Percentiles rank a stretch among this genome's conserved stretches.
These are phyloP conservation scores for Trebouxiophyceae sp. DNA, from an alignment of 163 green algal species.

Conservation along the genomic window DNA sequence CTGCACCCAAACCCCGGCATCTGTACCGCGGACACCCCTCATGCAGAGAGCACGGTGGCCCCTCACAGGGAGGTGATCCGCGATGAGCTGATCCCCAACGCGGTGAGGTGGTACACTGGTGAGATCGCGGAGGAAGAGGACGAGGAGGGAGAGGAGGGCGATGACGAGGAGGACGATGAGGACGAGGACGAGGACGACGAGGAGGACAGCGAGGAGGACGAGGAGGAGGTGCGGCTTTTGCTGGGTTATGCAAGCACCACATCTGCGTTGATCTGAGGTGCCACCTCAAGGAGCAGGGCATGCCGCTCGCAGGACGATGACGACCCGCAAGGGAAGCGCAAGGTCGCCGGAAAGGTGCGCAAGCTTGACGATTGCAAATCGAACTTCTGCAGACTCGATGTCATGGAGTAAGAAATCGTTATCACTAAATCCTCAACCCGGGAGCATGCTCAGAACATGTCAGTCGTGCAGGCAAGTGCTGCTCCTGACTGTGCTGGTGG, in stretches of 20 bases:
- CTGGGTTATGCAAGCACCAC: not conserved
- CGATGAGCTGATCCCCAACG: slow-evolving; percentile 75
- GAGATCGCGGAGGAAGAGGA: slow-evolving; percentile 58
- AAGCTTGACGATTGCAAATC: not conserved
- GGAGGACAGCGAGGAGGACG: slow-evolving; percentile 5
- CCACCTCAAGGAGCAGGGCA: not conserved
- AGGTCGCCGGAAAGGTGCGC: not conserved
- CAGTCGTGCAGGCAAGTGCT: too few species aligned
- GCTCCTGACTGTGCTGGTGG: not conserved
- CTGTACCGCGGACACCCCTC: too few species aligned
- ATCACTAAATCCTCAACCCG: too few species aligned
- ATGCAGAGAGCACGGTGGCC: not conserved
- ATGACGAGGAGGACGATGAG: slow-evolving; percentile 27
- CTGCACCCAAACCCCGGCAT: too few species aligned
- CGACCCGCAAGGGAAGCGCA: not conserved
- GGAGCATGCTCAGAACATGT: too few species aligned
- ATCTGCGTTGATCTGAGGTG: not conserved
- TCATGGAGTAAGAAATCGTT: too few species aligned
- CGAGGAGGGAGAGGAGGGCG: slow-evolving; percentile 48
- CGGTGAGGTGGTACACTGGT: slow-evolving; percentile 82
- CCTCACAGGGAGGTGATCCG: slow-evolving; percentile 17
- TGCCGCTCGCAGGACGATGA: not conserved
- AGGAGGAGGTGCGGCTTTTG: not conserved
- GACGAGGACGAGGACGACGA: slow-evolving; percentile 25
- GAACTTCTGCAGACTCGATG: not conserved